phyloP scores from a whole-genome alignment of 129 eudicot species.

The Rutidosis leptorrhynchoides region DNA sequence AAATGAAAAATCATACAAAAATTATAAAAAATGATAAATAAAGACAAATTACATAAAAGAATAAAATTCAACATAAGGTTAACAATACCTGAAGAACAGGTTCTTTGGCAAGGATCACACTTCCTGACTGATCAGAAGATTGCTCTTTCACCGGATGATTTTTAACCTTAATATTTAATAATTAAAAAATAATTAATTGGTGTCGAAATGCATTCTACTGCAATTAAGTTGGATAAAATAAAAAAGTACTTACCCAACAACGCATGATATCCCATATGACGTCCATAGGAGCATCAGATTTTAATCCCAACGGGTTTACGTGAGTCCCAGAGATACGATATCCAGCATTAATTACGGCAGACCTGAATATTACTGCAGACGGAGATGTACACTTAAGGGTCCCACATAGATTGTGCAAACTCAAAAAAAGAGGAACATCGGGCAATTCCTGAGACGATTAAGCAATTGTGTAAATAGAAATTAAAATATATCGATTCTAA shows the following conservation, averaged over 20 bases:
- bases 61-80: neutral
- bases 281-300: constrained; percentile 94
- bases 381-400: constrained; percentile 97
- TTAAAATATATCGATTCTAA: neutral
- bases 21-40: neutral
- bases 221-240: constrained; percentile 1
- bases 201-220: neutral
- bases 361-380: constrained; percentile 79
- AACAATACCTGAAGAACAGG: constrained; percentile 71
- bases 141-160: constrained; percentile 93
- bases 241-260: constrained; percentile 65
- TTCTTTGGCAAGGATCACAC: constrained; percentile 80
- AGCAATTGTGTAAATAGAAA: neutral
- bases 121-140: constrained; percentile 77
- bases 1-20: neutral
- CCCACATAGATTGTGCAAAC: constrained; percentile 91
- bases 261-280: constrained; percentile 99
- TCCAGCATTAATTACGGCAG: constrained; percentile 91
- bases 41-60: neutral
- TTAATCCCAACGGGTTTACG: constrained; percentile 78
- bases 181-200: neutral
- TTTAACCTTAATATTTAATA: constrained; percentile 47
- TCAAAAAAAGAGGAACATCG: constrained; percentile 83
- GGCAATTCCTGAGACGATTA: constrained; percentile 65
- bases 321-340: constrained; percentile 94